phyloP scores from a whole-genome alignment of 805 yeast genomes.

The Sungouiella thailandica region DNA sequence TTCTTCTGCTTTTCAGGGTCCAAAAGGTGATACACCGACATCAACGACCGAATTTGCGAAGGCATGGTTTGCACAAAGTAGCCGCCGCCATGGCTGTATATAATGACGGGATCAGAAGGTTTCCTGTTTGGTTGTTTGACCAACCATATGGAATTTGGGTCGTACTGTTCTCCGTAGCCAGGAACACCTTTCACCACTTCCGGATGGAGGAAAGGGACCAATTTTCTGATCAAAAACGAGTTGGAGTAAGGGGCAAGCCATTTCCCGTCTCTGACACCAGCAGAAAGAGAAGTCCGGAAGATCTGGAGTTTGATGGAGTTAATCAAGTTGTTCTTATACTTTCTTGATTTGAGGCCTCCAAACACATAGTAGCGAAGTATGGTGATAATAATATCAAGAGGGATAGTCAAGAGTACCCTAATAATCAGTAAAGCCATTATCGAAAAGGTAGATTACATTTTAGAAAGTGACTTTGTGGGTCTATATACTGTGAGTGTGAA shows the following conservation, averaged over 20 bases:
- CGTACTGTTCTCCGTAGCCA: conserved; percentile 29
- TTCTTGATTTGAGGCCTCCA: conserved; percentile 13
- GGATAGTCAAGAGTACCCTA: conserved; percentile 7
- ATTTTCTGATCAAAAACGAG: conserved; percentile 7
- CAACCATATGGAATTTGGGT: conserved; percentile 30
- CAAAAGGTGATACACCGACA: conserved; percentile 25
- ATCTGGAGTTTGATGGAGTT: conserved; percentile 12
- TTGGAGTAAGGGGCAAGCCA: conserved; percentile 12
- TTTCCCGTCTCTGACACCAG: conserved; percentile 12
- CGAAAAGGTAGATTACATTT: too few relatives aligned
- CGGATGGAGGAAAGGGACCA: conserved; percentile 7
- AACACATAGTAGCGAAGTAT: conserved; percentile 13
- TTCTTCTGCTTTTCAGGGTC: conserved; percentile 16
- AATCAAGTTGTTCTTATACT: conserved; percentile 8
- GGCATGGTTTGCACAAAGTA: conserved; percentile 27
- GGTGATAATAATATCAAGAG: conserved; percentile 9
- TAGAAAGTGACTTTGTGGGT: too few relatives aligned
- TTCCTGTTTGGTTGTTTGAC: conserved; percentile 22
- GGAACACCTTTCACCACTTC: conserved; percentile 13
- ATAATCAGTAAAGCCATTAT: background rate
- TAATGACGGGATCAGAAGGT: conserved; percentile 24
- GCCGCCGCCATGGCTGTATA: conserved; percentile 40
- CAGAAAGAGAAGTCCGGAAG: conserved; percentile 9
- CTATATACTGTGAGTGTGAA: too few relatives aligned
- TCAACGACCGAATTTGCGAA: conserved; percentile 25